Percentiles rank a stretch among this genome's conserved stretches.
Conservation (phyloP, 768 basidiomycete species). For the Coprinellus micaceus region DNA sequence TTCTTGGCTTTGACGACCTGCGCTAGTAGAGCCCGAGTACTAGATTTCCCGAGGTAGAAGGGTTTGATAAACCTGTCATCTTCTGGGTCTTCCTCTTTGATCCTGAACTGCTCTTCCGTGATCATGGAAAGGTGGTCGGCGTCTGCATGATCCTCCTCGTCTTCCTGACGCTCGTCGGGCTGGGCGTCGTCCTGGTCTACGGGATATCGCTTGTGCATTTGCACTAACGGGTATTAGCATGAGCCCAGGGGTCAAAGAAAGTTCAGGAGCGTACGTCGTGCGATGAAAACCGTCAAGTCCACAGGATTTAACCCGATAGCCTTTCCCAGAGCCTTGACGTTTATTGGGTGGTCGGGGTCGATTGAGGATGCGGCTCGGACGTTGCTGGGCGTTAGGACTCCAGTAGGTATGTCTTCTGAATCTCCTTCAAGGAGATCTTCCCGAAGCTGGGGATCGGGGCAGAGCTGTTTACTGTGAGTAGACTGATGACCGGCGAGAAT, state of each 20-base stretch:
- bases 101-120: not conserved
- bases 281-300: not conserved
- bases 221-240: too few species aligned
- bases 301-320: not conserved
- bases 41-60: not conserved
- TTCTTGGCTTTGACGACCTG: conserved; percentile 32
- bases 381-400: not conserved
- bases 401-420: conserved; percentile 12
- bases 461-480: conserved; percentile 40
- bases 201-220: not conserved
- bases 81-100: not conserved
- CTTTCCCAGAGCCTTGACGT: not conserved
- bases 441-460: conserved; percentile 58
- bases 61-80: not conserved
- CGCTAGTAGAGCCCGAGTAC: conserved; percentile 18
- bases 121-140: conserved; percentile 24
- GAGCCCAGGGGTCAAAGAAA: too few species aligned
- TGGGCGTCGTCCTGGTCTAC: not conserved
- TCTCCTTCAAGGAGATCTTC: conserved; percentile 17
- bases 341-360: too few species aligned
- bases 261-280: not conserved
- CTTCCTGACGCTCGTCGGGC: not conserved
- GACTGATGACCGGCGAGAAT: not conserved
- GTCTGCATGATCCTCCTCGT: conserved; percentile 29
- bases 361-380: too few species aligned